Evolutionary conservation across 2,329 filamentous ascomycete species (phyloP).

Genomic region (Neonectria ditissima): DNA sequence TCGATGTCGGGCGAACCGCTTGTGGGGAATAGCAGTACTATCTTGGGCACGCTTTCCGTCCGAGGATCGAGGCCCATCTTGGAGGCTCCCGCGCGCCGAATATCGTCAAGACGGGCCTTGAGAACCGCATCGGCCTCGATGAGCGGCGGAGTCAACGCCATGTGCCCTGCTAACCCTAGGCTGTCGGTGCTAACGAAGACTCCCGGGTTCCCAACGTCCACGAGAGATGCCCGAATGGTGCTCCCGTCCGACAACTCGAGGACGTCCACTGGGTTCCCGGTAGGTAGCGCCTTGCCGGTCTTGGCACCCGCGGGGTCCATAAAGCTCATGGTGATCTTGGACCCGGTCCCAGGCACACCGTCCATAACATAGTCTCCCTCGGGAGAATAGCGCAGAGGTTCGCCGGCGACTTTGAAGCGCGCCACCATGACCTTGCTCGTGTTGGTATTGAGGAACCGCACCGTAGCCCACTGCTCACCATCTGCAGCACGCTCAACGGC

Average conservation of each 20-base stretch:
- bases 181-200: conserved; percentile 70
- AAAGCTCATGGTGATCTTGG: conserved; percentile 71
- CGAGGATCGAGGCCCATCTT: conserved; percentile 69
- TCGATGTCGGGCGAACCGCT: conserved; percentile 47
- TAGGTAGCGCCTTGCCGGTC: conserved; percentile 65
- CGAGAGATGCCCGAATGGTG: conserved; percentile 64
- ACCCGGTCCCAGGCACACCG: conserved; percentile 70
- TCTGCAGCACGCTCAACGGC: conserved; percentile 34
- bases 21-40: conserved; percentile 60
- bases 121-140: conserved; percentile 61
- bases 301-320: conserved; percentile 71
- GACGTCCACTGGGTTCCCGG: conserved; percentile 64
- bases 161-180: conserved; percentile 59
- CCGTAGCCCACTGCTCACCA: conserved; percentile 54
- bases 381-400: conserved; percentile 41
- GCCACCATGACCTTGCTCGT: conserved; percentile 73
- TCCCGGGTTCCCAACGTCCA: conserved; percentile 74
- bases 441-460: conserved; percentile 78
- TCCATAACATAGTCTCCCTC: conserved; percentile 71
- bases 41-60: conserved; percentile 69
- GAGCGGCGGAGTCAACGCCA: conserved; percentile 64
- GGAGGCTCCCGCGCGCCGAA: conserved; percentile 67
- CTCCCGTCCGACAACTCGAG: conserved; percentile 54
- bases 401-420: conserved; percentile 64
- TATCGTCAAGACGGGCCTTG: conserved; percentile 62